Evolutionary conservation across 106 monocot genomes (phyloP).

Genomic region (Amphibolis antarctica): DNA sequence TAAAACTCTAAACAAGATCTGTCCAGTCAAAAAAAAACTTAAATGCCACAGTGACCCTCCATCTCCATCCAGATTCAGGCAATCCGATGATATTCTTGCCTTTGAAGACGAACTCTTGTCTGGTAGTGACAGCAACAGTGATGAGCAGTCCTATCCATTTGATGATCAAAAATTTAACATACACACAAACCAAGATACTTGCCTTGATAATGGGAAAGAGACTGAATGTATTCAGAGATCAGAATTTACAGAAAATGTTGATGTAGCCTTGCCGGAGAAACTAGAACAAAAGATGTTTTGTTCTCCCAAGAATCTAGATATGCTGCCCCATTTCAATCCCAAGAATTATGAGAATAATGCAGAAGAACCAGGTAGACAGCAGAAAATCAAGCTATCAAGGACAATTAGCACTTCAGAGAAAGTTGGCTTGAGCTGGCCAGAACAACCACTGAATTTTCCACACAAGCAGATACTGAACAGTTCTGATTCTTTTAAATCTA

Average conservation of each 20-base stretch:
- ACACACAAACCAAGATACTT: background rate
- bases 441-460: slow-evolving; percentile 57
- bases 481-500: slow-evolving; percentile 27
- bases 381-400: slow-evolving; percentile 37
- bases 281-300: slow-evolving; percentile 2
- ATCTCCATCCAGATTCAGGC: slow-evolving; percentile 84
- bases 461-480: slow-evolving; percentile 9
- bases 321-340: slow-evolving; percentile 29
- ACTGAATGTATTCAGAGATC: slow-evolving; percentile 1
- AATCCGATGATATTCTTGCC: slow-evolving; percentile 22
- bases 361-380: slow-evolving; percentile 4
- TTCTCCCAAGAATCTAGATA: slow-evolving; percentile 24
- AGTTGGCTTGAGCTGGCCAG: slow-evolving; percentile 82
- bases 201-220: slow-evolving; percentile 4
- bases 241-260: background rate
- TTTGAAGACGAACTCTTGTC: slow-evolving; percentile 31
- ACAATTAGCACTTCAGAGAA: slow-evolving; percentile 52
- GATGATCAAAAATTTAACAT: slow-evolving; percentile 18
- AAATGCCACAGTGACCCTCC: slow-evolving; percentile 74
- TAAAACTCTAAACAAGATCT: slow-evolving; percentile 37
- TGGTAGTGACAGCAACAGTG: slow-evolving; percentile 39
- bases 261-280: background rate
- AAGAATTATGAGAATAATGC: slow-evolving; percentile 9
- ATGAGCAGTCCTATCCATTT: slow-evolving; percentile 29
- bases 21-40: slow-evolving; percentile 30